Base-by-base conservation (phyloP, 805 yeast genomes). In the Teunomyces lycoperdinae region DNA sequence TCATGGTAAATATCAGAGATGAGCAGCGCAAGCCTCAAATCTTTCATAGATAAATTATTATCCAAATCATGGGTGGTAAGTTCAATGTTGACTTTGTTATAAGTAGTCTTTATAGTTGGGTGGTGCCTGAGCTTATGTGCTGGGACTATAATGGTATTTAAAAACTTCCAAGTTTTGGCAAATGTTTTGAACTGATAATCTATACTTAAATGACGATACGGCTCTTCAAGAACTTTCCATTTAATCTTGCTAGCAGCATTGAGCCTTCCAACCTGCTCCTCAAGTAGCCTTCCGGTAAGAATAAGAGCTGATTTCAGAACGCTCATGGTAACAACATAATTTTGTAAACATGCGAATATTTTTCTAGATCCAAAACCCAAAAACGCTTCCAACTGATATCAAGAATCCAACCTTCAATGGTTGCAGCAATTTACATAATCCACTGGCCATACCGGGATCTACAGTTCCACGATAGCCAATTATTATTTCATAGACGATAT, bases 1-100 rank as follows among this genome's bases (percentile, higher is more conserved):
- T 16, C 30, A 11, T 34, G 17, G 24, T 50, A 52, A 13, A 27
- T 33, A 13, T 46, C 47, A 34, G 63, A 60, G 36, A 71, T 63
- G n/a, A 53, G 43, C 27, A 58, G 53, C 6, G 91, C 92, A 57
- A 87, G 55, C 46, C 74, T 69, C 39, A 85, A 54, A 57, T 87
- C 95, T 20, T 75, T 56, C 16, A 76, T 77, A n/a, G 85, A 77
- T 24, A 73, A 53, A 4, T 78, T 77, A 17, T 67, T 63, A 1
- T 67, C 71, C 0, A 73, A 67, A 58, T 87, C 94, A 57, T 87
- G 94, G 0, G 92, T 87, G 1, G 83, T 78, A 33, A 85, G 60
- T 24, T 70, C 67, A 3, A 87, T 50, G 11, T 70, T 66, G 1
- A 85, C 86, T 28, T 69, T 66, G 51, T 81, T 87, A 57, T 85